Percentiles rank a stretch among this genome's conserved stretches.
These are phyloP conservation scores for Pelargonium myrrhifolium DNA, from an alignment of 441 rosid genomes.

Conservation along the genomic window DNA sequence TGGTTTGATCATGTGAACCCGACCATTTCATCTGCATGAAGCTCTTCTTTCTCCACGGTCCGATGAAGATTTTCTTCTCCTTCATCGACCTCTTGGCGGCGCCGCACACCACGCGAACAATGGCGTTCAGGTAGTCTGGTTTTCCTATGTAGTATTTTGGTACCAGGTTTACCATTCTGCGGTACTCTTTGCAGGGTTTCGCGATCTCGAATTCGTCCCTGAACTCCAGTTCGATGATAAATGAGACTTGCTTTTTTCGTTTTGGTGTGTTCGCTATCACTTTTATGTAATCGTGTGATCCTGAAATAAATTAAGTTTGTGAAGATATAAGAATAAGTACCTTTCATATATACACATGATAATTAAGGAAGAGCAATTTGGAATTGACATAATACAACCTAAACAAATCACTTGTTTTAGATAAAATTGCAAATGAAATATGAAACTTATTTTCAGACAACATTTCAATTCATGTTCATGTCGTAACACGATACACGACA, in stretches of 20 bases:
- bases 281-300: constrained; percentile 39
- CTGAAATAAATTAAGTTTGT: constrained; percentile 9
- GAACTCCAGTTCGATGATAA: constrained; percentile 39
- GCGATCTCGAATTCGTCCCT: constrained; percentile 46
- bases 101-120: constrained; percentile 33
- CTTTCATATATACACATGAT: too few species aligned
- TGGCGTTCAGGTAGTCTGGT: constrained; percentile 31
- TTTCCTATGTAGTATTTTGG: constrained; percentile 46
- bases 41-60: constrained; percentile 49
- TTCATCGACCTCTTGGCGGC: constrained; percentile 46
- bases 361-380: too few species aligned
- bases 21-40: constrained; percentile 65
- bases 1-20: constrained; percentile 1
- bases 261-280: constrained; percentile 25
- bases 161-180: constrained; percentile 22
- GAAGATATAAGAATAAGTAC: too few species aligned
- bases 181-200: constrained; percentile 37
- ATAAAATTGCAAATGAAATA: too few species aligned
- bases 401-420: too few species aligned
- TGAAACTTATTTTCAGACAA: too few species aligned
- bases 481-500: too few species aligned
- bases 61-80: constrained; percentile 45
- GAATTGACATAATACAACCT: too few species aligned
- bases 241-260: constrained; percentile 31
- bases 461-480: too few species aligned